Evolutionary conservation across 2,329 filamentous ascomycete species (phyloP), one percentile per base, ranked within the genome.

Genomic region (Fusarium decemcellulare): DNA sequence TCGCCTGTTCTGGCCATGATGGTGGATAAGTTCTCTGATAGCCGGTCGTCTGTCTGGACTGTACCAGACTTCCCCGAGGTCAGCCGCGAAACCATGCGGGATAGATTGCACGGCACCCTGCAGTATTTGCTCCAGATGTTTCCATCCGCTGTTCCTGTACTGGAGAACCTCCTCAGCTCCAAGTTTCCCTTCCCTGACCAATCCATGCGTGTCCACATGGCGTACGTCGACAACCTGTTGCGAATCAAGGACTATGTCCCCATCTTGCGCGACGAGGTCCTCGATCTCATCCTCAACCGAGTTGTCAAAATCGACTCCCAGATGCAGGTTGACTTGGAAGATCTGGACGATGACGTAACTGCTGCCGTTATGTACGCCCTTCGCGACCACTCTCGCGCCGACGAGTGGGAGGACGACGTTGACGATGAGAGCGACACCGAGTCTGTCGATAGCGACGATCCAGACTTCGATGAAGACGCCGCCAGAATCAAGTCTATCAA

Each of bases 301-400:
- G 86, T 98, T 8, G 93, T 98, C 75, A 96, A 96, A 80, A 93
- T 98, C 62, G 96, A 99, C 77, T 94, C 97, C 1, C 93, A 98
- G 77, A 96, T 98, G 79, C 95, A 98, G 80, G 88, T 95, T 52
- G 95, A 98, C 75, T 84, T 98, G 74, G 94, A 98, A 67, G 95
- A 98, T 73, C 83, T 97, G 65, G 95, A 98, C 67, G 95, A 98
- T 68, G 93, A 97, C 59, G 86, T 94, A 10, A 92, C 94, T 58
- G 90, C 94, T 27, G 89, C 90, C 56, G 88, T 95, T 16, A 86
- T 93, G 53, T 85, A 86, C 76, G 88, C 80, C 16, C 69, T 83
- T 40, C 77, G 78, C 74, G 64, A 72, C 65, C 65, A 72, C 61
- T 27, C 76, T 59, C 39, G 63, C 64, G 54, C 52, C 53, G n/a